phyloP scores from a whole-genome alignment of 179 eudicot genomes.

The Kewa caespitosa region DNA sequence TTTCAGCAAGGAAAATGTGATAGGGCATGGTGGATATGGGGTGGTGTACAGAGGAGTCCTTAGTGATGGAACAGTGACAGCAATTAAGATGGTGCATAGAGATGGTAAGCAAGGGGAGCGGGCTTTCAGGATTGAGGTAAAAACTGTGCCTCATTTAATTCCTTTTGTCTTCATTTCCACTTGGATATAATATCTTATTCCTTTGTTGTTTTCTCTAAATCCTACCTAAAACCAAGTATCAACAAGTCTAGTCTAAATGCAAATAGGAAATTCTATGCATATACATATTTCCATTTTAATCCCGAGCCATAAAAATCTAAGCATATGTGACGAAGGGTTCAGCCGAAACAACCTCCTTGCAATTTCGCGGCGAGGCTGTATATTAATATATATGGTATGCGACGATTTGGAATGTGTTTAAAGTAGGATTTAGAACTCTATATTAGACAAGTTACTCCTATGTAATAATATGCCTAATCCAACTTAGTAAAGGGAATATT shows the following conservation, averaged over 20 bases:
- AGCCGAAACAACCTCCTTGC: neutral
- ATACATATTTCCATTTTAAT: no score
- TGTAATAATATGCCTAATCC: constrained; percentile 13
- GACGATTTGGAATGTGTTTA: neutral
- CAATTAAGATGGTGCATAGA: constrained; percentile 64
- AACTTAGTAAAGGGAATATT: constrained; percentile 3
- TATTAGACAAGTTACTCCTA: neutral
- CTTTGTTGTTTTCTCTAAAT: constrained; percentile 7
- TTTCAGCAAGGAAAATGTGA: constrained; percentile 61
- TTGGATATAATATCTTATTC: neutral
- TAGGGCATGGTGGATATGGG: constrained; percentile 74
- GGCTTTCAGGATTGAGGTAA: constrained; percentile 81
- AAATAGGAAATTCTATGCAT: neutral
- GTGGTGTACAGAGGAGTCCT: constrained; percentile 76
- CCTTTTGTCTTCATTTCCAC: neutral
- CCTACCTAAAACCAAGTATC: neutral
- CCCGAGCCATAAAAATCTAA: no score
- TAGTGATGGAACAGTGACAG: constrained; percentile 65
- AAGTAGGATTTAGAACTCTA: neutral
- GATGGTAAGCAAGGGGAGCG: constrained; percentile 86
- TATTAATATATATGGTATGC: neutral
- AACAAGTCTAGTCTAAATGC: neutral
- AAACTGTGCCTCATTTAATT: constrained; percentile 18
- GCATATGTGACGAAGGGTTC: neutral
- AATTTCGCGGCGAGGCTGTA: neutral